phyloP scores from a whole-genome alignment of 805 yeast genomes.

The Candida railenensis region DNA sequence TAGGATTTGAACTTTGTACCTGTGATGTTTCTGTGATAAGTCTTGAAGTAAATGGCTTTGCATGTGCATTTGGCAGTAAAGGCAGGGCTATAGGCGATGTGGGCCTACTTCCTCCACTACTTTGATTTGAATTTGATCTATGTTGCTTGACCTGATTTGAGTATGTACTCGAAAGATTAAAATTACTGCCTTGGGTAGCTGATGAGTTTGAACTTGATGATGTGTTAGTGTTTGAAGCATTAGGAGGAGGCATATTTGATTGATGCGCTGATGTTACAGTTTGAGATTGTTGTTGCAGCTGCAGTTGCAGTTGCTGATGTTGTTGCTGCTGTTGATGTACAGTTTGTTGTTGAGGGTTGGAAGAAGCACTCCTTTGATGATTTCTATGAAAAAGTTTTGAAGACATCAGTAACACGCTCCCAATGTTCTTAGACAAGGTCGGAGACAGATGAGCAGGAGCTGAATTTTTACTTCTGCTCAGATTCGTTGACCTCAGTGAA shows the following conservation, averaged over 20 bases:
- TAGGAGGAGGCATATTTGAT: too few species aligned
- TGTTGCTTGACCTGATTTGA: conserved; percentile 31
- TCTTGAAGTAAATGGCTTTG: conserved; percentile 3
- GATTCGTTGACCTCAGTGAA: not conserved
- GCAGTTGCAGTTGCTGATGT: not conserved
- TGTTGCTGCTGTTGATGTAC: not conserved
- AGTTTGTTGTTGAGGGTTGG: not conserved
- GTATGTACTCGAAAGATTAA: conserved; percentile 20
- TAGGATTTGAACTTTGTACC: not conserved
- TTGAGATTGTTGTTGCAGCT: not conserved
- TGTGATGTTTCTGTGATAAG: not conserved
- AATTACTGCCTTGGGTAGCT: too few species aligned
- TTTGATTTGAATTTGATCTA: conserved; percentile 24
- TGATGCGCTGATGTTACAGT: too few species aligned
- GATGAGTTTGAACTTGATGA: too few species aligned
- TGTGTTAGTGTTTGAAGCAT: not conserved
- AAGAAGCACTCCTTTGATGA: conserved; percentile 11
- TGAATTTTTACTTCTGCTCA: not conserved
- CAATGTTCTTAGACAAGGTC: conserved; percentile 9
- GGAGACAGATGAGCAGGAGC: not conserved
- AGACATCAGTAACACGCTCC: conserved; percentile 26
- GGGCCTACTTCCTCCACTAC: conserved; percentile 17
- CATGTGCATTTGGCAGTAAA: not conserved
- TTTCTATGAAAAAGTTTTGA: conserved; percentile 25
- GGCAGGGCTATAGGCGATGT: conserved; percentile 17